Percentiles rank a stretch among this genome's conserved stretches.
Evolutionary conservation across 768 basidiomycete genomes (phyloP).

Genomic region (Termitomyces heimii): DNA sequence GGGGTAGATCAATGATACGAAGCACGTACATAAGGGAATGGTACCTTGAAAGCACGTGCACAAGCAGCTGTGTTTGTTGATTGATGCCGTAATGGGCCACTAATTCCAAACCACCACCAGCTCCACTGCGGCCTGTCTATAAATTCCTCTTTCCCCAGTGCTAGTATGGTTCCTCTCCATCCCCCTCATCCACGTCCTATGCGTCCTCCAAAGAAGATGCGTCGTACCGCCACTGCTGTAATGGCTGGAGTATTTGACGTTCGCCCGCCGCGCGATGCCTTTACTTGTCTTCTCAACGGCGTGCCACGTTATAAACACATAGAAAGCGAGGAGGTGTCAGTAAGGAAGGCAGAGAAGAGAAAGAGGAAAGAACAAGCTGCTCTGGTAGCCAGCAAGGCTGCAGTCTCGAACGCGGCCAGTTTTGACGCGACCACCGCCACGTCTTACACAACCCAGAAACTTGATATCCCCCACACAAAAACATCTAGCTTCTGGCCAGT

Average conservation of each 20-base stretch:
- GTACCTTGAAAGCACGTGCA: conserved; percentile 45
- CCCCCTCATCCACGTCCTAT: conserved; percentile 22
- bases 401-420: conserved; percentile 17
- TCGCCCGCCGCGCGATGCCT: conserved; percentile 62
- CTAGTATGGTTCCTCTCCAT: conserved; percentile 26
- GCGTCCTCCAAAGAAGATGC: conserved; percentile 33
- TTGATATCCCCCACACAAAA: conserved; percentile 19
- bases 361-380: conserved; percentile 40
- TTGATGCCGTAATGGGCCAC: conserved; percentile 43
- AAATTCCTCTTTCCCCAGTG: conserved; percentile 18
- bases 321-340: conserved; percentile 51
- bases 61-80: conserved; percentile 42
- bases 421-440: conserved; percentile 23
- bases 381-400: conserved; percentile 11
- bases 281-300: conserved; percentile 76
- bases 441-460: conserved; percentile 21
- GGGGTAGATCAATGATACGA: conserved; percentile 19
- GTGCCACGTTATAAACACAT: conserved; percentile 59
- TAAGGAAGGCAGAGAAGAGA: conserved; percentile 47
- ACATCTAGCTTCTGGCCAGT: conserved; percentile 48
- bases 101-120: conserved; percentile 42
- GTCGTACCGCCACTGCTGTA: conserved; percentile 69
- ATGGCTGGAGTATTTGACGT: conserved; percentile 73
- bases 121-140: conserved; percentile 39
- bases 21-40: conserved; percentile 27